phyloP scores from a whole-genome alignment of 345 rosid species.

The Lenwebbia sp. region DNA sequence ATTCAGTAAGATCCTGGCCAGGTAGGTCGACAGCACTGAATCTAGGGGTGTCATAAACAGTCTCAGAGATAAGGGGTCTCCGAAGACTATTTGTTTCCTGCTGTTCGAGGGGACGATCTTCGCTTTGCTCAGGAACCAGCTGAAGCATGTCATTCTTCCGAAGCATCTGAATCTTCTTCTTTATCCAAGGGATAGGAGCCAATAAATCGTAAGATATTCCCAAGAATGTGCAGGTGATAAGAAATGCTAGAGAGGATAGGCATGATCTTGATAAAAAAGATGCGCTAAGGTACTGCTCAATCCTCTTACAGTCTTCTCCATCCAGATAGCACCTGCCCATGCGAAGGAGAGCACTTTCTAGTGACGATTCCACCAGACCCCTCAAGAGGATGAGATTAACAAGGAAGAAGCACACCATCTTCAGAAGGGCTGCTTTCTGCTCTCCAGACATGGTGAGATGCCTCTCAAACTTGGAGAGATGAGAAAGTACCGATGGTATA shows the following conservation, averaged over 20 bases:
- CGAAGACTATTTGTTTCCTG: slow-evolving; percentile 49
- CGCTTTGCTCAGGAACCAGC: slow-evolving; percentile 83
- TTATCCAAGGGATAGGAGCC: slow-evolving; percentile 98
- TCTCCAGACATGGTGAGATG: slow-evolving; percentile 86
- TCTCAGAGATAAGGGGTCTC: slow-evolving; percentile 63
- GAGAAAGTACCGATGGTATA: slow-evolving; percentile 82
- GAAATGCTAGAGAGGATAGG: slow-evolving; percentile 89
- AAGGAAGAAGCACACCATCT: slow-evolving; percentile 98
- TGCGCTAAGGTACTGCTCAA: slow-evolving; percentile 91
- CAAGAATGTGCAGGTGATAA: slow-evolving; percentile 83
- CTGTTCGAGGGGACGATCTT: slow-evolving; percentile 69
- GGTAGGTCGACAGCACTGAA: slow-evolving; percentile 26
- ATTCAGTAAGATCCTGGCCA: slow-evolving; percentile 69
- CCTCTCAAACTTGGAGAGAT: slow-evolving; percentile 87
- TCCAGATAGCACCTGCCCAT: slow-evolving; percentile 96
- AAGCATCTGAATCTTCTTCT: slow-evolving; percentile 74
- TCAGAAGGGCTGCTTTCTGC: slow-evolving; percentile 87
- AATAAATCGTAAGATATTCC: slow-evolving; percentile 88
- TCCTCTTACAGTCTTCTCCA: slow-evolving; percentile 96
- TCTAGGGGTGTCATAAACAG: slow-evolving; percentile 53
- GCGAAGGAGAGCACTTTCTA: slow-evolving; percentile 67
- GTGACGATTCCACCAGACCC: slow-evolving; percentile 84
- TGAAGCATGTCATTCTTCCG: slow-evolving; percentile 95
- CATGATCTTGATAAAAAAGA: slow-evolving; percentile 88
- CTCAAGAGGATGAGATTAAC: slow-evolving; percentile 84